Base-by-base conservation (phyloP, 2,329 filamentous ascomycete species). In the Trichophyton benhamiae region DNA sequence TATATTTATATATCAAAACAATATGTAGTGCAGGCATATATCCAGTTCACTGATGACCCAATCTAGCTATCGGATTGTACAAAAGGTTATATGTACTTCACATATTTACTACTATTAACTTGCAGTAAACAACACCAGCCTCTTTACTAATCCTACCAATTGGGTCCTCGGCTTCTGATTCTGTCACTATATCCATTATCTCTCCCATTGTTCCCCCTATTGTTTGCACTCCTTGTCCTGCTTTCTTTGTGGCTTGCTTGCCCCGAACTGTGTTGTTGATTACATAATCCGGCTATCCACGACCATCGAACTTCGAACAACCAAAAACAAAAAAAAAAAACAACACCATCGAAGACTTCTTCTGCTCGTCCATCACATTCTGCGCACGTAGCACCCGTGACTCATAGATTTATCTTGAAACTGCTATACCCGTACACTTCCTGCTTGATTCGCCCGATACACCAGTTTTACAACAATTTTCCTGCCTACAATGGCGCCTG, bases 401-500 rank as follows among this genome's bases (percentile, higher is more conserved):
- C 27, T 9, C 6, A 8, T n/a, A 27, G n/a, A 13, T 9, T 58
- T 1, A 13, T 55, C n/a, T 15, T n/a, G 20, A 55, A 20, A 38
- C 30, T 27, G 8, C 30, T 44, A 27, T 20, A 44, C 3, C 22
- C 17, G 2, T 58, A 38, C 25, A 3, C 15, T 25, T 42, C n/a
- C 6, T 58, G 33, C 6, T 11, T 17, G 20, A 6, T 20, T n/a
- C 11, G n/a, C 6, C 38, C 41, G 9, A n/a, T 17, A 41, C 7
- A 9, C 17, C 22, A n/a, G 13, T 22, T 6, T 58, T 7, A 41
- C 55, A n/a, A 5, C 22, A 0, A 5, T 22, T 17, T 58, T 15
- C 41, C 55, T 58, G 36, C 55, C 55, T 22, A 41, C 33, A 22
- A 58, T 58, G 55, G 55, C 55, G n/a, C 33, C 55, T 7, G 33